These are phyloP conservation scores for Borovskyia barvae DNA, from an alignment of 208 protist genomes.

Conservation along the genomic window DNA sequence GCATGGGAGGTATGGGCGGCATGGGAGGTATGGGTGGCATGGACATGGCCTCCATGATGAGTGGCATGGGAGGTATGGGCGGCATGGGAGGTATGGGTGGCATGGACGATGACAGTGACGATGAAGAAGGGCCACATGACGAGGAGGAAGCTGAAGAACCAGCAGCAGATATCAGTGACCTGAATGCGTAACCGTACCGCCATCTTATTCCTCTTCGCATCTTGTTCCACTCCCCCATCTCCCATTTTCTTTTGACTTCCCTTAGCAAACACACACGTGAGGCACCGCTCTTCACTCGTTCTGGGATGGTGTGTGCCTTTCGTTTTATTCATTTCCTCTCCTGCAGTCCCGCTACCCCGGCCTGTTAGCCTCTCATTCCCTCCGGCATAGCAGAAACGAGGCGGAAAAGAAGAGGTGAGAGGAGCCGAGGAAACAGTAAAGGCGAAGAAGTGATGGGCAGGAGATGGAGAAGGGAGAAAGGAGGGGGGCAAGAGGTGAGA, in stretches of 20 bases:
- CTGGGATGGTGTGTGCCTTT: too few relatives aligned
- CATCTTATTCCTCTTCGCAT: neutral
- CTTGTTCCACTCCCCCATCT: neutral
- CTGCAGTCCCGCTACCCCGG: too few relatives aligned
- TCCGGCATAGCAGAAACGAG: too few relatives aligned
- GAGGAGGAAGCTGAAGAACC: constrained; percentile 28
- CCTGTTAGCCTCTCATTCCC: too few relatives aligned
- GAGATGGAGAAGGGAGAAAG: too few relatives aligned
- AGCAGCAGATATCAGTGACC: constrained; percentile 58
- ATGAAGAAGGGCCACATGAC: constrained; percentile 39
- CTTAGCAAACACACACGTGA: too few relatives aligned
- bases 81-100: constrained; percentile 22
- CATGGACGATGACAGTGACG: constrained; percentile 40
- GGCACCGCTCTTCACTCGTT: too few relatives aligned
- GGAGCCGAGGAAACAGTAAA: too few relatives aligned
- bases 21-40: constrained; percentile 35
- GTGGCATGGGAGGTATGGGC: constrained; percentile 30
- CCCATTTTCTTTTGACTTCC: neutral
- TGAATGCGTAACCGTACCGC: constrained; percentile 30
- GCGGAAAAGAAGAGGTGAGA: too few relatives aligned
- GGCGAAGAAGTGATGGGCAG: too few relatives aligned
- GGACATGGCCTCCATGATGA: constrained; percentile 64
- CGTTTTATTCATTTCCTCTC: too few relatives aligned
- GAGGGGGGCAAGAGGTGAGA: too few relatives aligned
- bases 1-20: constrained; percentile 51